Evolutionary conservation across 768 basidiomycete genomes (phyloP), one percentile per base, ranked within the genome.

Genomic region (Termitomyces sp.): DNA sequence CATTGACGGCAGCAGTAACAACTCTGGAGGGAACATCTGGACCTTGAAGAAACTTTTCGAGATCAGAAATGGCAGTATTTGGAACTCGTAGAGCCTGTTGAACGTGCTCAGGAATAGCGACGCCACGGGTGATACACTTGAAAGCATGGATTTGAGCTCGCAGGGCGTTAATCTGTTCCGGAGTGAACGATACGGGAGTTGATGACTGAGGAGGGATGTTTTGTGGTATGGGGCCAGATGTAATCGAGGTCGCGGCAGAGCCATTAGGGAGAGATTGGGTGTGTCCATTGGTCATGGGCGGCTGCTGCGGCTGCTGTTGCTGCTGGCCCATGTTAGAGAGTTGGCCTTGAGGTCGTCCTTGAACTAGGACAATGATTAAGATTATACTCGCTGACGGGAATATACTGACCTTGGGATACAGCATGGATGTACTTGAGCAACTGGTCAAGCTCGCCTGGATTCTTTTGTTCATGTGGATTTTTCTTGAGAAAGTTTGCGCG

Each of bases 101-200:
- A 32, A 94, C 66, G 61, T 80, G 69, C 13, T 90, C 85, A 14
- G 91, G 87, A 44, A 91, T 78, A 16, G 89, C 83, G 8, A 84
- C 69, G 23, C 86, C 84, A 26, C 86, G 81, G 16, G 77, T 76
- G 64, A 94, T 77, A 62, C 85, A 79, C 67, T 88, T 91, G 76
- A 87, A 93, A 4, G 92, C 91, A 51, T 87, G 82, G 16, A 94
- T 93, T 64, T 94, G 92, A 0, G 88, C 85, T 14, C 89, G 82
- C n/a, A 94, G 80, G 10, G 87, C 82, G 58, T 76, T 78, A 50
- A 93, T 85, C 66, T 93, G 93, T 60, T 89, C 87, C 0, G 70
- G 75, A 4, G 89, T 87, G 68, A 95, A 93, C 5, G 89, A 88
- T 33, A 93, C 84, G 41, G 91, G 88, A 0, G 89, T 87, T 32